These are phyloP conservation scores for Leccinum olivaceoglutinosum DNA, from an alignment of 1,284 basidiomycete species.

Conservation along the genomic window DNA sequence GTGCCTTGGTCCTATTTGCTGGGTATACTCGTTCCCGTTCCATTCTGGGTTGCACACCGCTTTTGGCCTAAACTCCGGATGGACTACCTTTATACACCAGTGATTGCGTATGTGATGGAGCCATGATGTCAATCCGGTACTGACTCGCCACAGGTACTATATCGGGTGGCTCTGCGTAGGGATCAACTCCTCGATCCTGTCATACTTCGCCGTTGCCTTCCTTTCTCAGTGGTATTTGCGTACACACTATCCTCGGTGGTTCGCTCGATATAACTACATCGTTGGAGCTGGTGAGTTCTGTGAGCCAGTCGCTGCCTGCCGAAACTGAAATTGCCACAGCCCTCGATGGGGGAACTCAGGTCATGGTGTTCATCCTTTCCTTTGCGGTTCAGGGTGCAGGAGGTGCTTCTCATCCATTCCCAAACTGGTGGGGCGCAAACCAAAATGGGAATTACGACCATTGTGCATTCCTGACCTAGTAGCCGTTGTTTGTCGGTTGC, in stretches of 20 bases:
- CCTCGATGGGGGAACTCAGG: conserved; percentile 58
- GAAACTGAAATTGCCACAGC: conserved; percentile 26
- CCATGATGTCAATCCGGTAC: neutral
- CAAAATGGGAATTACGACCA: conserved; percentile 33
- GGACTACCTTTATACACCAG: conserved; percentile 42
- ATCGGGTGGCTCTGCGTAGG: conserved; percentile 47
- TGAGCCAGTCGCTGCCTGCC: neutral
- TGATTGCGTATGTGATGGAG: conserved; percentile 33
- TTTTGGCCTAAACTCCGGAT: conserved; percentile 35
- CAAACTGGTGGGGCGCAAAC: conserved; percentile 51
- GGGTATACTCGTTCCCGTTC: conserved; percentile 47
- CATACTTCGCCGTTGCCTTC: conserved; percentile 45
- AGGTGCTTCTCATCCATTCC: conserved; percentile 53
- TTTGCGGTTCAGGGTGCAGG: conserved; percentile 71
- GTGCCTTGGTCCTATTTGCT: conserved; percentile 52
- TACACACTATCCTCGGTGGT: conserved; percentile 53
- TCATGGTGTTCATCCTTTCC: conserved; percentile 66
- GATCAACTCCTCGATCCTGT: conserved; percentile 41
- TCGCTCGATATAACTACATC: conserved; percentile 44
- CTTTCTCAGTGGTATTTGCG: conserved; percentile 55
- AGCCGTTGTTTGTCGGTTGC: neutral
- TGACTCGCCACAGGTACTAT: conserved; percentile 27
- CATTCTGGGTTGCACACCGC: conserved; percentile 51
- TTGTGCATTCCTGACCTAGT: conserved; percentile 19
- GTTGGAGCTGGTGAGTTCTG: conserved; percentile 35